Evolutionary conservation across 2,329 filamentous ascomycete genomes (phyloP), one percentile per base, ranked within the genome.

Genomic region (Tolypocladium nubicola): DNA sequence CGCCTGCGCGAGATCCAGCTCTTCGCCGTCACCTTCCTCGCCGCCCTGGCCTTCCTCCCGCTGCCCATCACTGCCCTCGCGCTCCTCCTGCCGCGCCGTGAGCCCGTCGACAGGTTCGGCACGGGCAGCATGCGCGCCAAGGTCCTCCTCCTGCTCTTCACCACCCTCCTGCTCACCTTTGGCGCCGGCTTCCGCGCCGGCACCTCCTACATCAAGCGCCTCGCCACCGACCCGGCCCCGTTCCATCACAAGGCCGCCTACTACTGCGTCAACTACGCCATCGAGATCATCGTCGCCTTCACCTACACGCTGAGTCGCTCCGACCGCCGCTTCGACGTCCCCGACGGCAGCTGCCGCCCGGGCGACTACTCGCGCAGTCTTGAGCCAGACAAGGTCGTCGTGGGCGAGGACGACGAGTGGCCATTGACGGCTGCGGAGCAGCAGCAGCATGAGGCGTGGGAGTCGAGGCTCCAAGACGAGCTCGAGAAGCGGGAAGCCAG

Each of bases 241-340:
- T 93, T 86, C 68, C 81, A 90, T 64, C 75, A 75, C 65, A 88
- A 86, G 68, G 81, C 84, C 1, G 83, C 81, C 64, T 96, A 90
- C 75, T 96, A 94, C 74, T 73, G 84, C 66, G 89, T 94, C 75
- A 88, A 89, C 73, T 95, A 89, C 67, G 75, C 75, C 19, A 76
- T 92, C 41, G 91, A 96, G 71, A 74, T 92, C 45, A 67, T 87
- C 30, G 83, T 90, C 41, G 78, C 93, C 5, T 80, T 78, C 56
- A 73, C 85, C 10, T 93, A 89, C 71, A 79, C 85, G 0, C 66
- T 87, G 19, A 71, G 79, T 23, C 80, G 90, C 38, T 84, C 94
- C 60, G 91, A 96, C 68, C 78, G 79, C 60, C 81, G 88, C 47
- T 95, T 93, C 74, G 79, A 87, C 66, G 75, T 94, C 30, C 89